phyloP scores from a whole-genome alignment of 75 land plant species.

The Azolla pinnata region DNA sequence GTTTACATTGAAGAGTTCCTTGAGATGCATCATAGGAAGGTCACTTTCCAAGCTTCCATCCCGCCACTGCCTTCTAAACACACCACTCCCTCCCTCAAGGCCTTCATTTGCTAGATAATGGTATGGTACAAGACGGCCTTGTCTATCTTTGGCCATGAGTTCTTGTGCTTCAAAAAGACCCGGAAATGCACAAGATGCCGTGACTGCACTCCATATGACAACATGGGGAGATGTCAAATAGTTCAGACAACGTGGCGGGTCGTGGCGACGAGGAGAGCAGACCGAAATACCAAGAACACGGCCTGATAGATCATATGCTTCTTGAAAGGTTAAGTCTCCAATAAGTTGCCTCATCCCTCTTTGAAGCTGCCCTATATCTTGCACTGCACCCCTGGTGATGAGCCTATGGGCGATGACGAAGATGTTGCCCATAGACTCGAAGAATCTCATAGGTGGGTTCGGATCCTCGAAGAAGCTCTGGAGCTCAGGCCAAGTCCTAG shows the following conservation, averaged over 20 bases:
- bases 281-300: slow-evolving; percentile 28
- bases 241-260: slow-evolving; percentile 25
- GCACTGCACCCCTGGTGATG: slow-evolving; percentile 17
- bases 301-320: slow-evolving; percentile 35
- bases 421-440: slow-evolving; percentile 19
- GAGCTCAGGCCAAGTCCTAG: slow-evolving; percentile 26
- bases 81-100: slow-evolving; percentile 3
- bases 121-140: slow-evolving; percentile 21
- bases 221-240: slow-evolving; percentile 33
- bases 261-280: slow-evolving; percentile 21
- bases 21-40: slow-evolving; percentile 28
- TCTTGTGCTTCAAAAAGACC: slow-evolving; percentile 30
- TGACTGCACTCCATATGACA: slow-evolving; percentile 38
- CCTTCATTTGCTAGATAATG: slow-evolving; percentile 6
- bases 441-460: slow-evolving; percentile 23
- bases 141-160: slow-evolving; percentile 30
- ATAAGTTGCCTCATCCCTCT: slow-evolving; percentile 24
- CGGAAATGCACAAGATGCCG: slow-evolving; percentile 34
- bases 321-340: slow-evolving; percentile 33
- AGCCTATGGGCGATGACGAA: slow-evolving; percentile 22
- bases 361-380: slow-evolving; percentile 30
- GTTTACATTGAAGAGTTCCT: slow-evolving; percentile 43
- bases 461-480: slow-evolving; percentile 31
- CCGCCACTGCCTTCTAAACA: slow-evolving; percentile 24
- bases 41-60: slow-evolving; percentile 34